Evolutionary conservation across 768 basidiomycete genomes (phyloP).

Genomic region (Rhodotorula diobovata): DNA sequence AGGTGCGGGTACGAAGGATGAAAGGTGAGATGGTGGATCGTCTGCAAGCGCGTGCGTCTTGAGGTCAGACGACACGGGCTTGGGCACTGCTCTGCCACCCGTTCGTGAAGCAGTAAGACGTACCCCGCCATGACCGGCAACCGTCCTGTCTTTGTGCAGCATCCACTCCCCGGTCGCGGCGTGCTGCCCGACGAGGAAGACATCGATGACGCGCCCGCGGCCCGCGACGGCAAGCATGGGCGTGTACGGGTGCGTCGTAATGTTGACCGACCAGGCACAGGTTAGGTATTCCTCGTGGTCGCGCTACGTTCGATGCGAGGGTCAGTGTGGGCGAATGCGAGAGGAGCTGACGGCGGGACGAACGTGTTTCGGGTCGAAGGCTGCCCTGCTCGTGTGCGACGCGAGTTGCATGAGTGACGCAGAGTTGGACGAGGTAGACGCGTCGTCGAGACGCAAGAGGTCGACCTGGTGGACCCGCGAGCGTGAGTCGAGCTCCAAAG

Average conservation of each 20-base stretch:
- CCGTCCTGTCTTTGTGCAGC: constrained; percentile 5
- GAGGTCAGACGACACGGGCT: neutral
- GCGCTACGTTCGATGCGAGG: neutral
- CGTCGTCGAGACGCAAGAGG: neutral
- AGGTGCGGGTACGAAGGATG: constrained; percentile 24
- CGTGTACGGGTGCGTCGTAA: constrained; percentile 17
- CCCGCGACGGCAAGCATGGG: constrained; percentile 26
- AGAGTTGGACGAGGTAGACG: neutral
- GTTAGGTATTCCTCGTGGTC: constrained; percentile 7
- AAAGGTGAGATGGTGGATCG: constrained; percentile 7
- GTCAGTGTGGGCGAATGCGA: neutral
- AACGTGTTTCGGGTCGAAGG: neutral
- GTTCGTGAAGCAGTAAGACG: neutral
- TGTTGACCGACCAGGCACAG: constrained; percentile 21
- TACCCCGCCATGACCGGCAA: constrained; percentile 20
- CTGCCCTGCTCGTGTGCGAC: neutral
- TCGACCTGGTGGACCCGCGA: neutral
- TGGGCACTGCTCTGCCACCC: neutral
- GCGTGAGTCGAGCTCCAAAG: neutral
- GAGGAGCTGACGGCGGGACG: no score
- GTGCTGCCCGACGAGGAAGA: constrained; percentile 9
- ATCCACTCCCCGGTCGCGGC: neutral
- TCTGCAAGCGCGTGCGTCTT: no score
- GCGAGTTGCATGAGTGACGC: neutral
- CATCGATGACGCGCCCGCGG: neutral